Percentiles rank a stretch among this genome's conserved stretches.
phyloP scores from a whole-genome alignment of 257 asterid genomes.

The Agastache rugosa region DNA sequence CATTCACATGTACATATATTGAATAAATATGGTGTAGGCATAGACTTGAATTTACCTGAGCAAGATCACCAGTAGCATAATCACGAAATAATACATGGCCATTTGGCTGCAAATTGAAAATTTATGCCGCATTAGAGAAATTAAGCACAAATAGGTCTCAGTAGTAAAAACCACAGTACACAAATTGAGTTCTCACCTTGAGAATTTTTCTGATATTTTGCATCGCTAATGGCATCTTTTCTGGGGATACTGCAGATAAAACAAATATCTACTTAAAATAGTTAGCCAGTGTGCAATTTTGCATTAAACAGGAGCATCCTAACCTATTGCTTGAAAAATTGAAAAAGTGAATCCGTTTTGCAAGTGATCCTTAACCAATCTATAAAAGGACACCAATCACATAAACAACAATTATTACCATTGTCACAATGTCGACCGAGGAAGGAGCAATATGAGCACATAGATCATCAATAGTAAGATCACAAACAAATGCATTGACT shows the following conservation, averaged over 20 bases:
- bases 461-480: constrained; percentile 76
- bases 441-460: constrained; percentile 73
- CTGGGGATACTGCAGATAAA: constrained; percentile 97
- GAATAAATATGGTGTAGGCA: constrained; percentile 20
- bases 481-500: constrained; percentile 89
- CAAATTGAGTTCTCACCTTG: constrained; percentile 59
- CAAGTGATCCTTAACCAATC: background rate
- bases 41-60: constrained; percentile 67
- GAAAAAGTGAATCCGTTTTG: constrained; percentile 18
- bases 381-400: constrained; percentile 27
- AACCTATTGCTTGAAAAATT: constrained; percentile 20
- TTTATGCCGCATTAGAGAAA: constrained; percentile 36
- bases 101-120: constrained; percentile 65
- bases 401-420: constrained; percentile 61
- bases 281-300: constrained; percentile 54
- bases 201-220: constrained; percentile 84
- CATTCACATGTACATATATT: background rate
- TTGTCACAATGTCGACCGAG: constrained; percentile 88
- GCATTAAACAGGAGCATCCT: constrained; percentile 26
- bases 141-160: constrained; percentile 9
- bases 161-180: constrained; percentile 12
- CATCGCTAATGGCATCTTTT: constrained; percentile 77
- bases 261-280: constrained; percentile 83
- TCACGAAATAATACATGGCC: constrained; percentile 89
- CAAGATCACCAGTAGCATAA: constrained; percentile 98